Conservation (phyloP, 2,329 filamentous ascomycete genomes). For the Ceratocystiopsis minuta region DNA sequence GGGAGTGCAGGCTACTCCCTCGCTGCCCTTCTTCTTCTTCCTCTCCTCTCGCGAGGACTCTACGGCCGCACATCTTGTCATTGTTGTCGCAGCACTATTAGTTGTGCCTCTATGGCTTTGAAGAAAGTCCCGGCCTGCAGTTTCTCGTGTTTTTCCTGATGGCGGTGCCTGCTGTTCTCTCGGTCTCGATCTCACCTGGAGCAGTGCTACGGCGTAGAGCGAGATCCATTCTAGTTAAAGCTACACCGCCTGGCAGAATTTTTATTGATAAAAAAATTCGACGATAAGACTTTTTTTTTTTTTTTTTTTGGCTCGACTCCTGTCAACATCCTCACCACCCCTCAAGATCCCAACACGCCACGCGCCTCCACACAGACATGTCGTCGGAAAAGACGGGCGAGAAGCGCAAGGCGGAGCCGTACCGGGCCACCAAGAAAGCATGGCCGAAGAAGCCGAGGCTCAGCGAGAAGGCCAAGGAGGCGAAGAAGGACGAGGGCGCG, state of each 20-base stretch:
- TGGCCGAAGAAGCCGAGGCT: slow-evolving; percentile 34
- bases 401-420: slow-evolving; percentile 37
- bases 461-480: slow-evolving; percentile 19
- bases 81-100: no score
- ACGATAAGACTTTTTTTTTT: not conserved
- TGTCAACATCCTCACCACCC: not conserved
- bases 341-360: not conserved
- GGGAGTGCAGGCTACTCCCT: no score
- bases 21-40: no score
- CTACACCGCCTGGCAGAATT: slow-evolving; percentile 18
- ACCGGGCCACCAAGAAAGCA: slow-evolving; percentile 25
- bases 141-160: no score
- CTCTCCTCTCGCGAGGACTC: no score
- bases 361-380: slow-evolving; percentile 18
- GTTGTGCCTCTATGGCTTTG: no score
- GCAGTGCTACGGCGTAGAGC: no score
- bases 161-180: no score
- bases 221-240: no score
- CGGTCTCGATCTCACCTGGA: no score
- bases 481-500: slow-evolving; percentile 9
- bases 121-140: no score
- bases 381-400: slow-evolving; percentile 30
- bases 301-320: not conserved
- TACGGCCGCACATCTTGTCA: no score
- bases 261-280: slow-evolving; percentile 3